A percentile compares a stretch with the other conserved stretches of the same genome.
Evolutionary conservation across 2,329 filamentous ascomycete species (phyloP).

Genomic region (Fusarium sp.): DNA sequence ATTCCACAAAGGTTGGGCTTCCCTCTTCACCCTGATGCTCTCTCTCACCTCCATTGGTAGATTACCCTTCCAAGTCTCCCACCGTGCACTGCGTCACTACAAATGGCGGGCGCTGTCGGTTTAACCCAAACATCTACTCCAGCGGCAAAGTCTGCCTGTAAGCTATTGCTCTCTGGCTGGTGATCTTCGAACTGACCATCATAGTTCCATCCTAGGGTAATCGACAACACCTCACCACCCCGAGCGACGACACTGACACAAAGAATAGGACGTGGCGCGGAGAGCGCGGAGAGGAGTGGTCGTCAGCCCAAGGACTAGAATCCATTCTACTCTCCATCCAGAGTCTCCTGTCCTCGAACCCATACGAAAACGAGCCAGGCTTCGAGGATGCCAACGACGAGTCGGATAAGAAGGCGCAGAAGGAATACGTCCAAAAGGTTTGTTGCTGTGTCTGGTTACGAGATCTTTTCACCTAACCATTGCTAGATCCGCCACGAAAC

Average conservation of each 20-base stretch:
- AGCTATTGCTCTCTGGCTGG: slow-evolving; percentile 50
- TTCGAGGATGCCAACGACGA: slow-evolving; percentile 80
- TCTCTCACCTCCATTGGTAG: slow-evolving; percentile 54
- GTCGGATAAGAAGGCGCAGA: slow-evolving; percentile 78
- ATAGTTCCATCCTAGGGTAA: slow-evolving; percentile 88
- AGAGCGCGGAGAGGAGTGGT: slow-evolving; percentile 93
- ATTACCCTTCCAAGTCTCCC: slow-evolving; percentile 81
- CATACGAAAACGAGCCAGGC: slow-evolving; percentile 96
- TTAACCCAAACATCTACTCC: slow-evolving; percentile 97
- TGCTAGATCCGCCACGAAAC: slow-evolving; percentile 88
- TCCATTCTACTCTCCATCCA: slow-evolving; percentile 96
- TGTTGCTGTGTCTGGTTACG: not conserved
- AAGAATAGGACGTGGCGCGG: slow-evolving; percentile 87
- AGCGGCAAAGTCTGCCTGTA: slow-evolving; percentile 92
- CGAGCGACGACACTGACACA: slow-evolving; percentile 19
- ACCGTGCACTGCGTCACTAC: slow-evolving; percentile 79
- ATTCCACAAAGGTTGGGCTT: slow-evolving; percentile 74
- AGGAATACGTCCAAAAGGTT: slow-evolving; percentile 83
- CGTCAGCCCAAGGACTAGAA: slow-evolving; percentile 92
- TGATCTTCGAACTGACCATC: slow-evolving; percentile 26
- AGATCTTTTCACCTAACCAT: slow-evolving; percentile 17
- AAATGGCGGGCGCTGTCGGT: slow-evolving; percentile 86
- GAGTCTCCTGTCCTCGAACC: slow-evolving; percentile 92
- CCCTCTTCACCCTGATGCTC: slow-evolving; percentile 10
- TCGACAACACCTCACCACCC: not conserved